Conservation (phyloP, 2,329 filamentous ascomycete species). For the Trichophyton benhamiae region DNA sequence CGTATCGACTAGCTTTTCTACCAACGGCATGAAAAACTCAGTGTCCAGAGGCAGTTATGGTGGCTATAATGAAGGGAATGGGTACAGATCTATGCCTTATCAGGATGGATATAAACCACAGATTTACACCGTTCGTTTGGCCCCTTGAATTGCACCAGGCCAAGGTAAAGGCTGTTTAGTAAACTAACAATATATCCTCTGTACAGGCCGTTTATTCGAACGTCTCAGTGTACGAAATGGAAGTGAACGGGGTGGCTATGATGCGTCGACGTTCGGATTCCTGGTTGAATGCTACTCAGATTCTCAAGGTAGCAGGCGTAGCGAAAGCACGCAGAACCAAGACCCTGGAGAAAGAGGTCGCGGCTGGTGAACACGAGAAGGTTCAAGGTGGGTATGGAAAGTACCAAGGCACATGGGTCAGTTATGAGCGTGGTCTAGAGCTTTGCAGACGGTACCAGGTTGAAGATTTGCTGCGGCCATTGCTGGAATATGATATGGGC, state of each 20-base stretch:
- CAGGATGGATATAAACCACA: slow-evolving; percentile 33
- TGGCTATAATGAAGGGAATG: slow-evolving; percentile 31
- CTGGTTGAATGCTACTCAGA: slow-evolving; percentile 96
- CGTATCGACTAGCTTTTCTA: slow-evolving; percentile 30
- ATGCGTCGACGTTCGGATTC: slow-evolving; percentile 93
- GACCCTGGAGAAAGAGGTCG: slow-evolving; percentile 93
- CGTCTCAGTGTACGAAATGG: slow-evolving; percentile 97
- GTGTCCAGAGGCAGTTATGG: slow-evolving; percentile 25
- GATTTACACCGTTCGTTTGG: slow-evolving; percentile 34
- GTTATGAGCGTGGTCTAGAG: slow-evolving; percentile 79
- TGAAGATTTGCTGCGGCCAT: slow-evolving; percentile 35
- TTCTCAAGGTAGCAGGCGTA: slow-evolving; percentile 91
- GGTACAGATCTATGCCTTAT: slow-evolving; percentile 26
- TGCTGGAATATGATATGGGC: slow-evolving; percentile 39
- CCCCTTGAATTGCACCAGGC: neutral
- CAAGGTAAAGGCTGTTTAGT: neutral
- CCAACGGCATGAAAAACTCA: slow-evolving; percentile 23
- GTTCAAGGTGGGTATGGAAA: slow-evolving; percentile 97
- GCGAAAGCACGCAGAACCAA: slow-evolving; percentile 97
- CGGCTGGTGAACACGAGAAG: slow-evolving; percentile 93
- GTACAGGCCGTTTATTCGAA: slow-evolving; percentile 34
- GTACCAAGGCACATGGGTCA: slow-evolving; percentile 98
- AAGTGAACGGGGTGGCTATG: slow-evolving; percentile 81
- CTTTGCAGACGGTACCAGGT: slow-evolving; percentile 66
- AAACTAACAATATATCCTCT: slow-evolving; percentile 1